Evolutionary conservation across 352 stramenopile species (phyloP).

Genomic region (Phytophthora syringae): DNA sequence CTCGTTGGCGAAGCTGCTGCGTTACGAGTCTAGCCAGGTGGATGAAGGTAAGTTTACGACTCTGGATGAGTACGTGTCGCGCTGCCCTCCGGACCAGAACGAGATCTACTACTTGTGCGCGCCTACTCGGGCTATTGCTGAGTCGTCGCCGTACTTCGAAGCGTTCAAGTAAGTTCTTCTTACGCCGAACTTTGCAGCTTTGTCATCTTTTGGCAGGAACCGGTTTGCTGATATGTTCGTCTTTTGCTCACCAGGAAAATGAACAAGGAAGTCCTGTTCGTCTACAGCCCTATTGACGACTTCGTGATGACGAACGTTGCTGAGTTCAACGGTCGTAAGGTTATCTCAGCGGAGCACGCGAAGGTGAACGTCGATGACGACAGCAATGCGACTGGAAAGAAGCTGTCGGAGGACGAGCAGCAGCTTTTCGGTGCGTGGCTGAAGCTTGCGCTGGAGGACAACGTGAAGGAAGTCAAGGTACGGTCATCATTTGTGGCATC

Average conservation of each 20-base stretch:
- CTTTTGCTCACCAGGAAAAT: conserved; percentile 60
- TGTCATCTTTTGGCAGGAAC: background rate
- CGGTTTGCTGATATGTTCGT: conserved; percentile 1
- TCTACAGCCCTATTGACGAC: conserved; percentile 99
- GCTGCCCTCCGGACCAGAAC: conserved; percentile 95
- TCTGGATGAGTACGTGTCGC: conserved; percentile 99
- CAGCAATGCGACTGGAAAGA: conserved; percentile 47
- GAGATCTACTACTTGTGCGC: conserved; percentile 99
- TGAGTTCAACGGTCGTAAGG: conserved; percentile 95
- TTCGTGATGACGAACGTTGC: conserved; percentile 99
- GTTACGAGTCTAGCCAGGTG: conserved; percentile 97
- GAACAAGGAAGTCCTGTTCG: conserved; percentile 97
- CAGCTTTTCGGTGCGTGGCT: conserved; percentile 94
- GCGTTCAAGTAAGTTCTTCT: conserved; percentile 93
- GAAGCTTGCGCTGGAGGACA: conserved; percentile 91
- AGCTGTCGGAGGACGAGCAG: conserved; percentile 89
- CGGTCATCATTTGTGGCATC: background rate
- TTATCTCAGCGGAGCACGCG: conserved; percentile 96
- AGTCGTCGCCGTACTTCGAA: conserved; percentile 98
- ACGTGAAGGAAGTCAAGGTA: conserved; percentile 89
- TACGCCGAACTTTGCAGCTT: background rate
- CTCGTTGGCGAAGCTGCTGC: conserved; percentile 96
- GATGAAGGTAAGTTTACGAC: conserved; percentile 93
- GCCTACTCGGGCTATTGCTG: conserved; percentile 94
- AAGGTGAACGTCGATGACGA: conserved; percentile 93